A percentile compares a stretch with the other conserved stretches of the same genome.
Conservation (phyloP, 176 grass and related monocot genomes). For the Oryza meyeriana region DNA sequence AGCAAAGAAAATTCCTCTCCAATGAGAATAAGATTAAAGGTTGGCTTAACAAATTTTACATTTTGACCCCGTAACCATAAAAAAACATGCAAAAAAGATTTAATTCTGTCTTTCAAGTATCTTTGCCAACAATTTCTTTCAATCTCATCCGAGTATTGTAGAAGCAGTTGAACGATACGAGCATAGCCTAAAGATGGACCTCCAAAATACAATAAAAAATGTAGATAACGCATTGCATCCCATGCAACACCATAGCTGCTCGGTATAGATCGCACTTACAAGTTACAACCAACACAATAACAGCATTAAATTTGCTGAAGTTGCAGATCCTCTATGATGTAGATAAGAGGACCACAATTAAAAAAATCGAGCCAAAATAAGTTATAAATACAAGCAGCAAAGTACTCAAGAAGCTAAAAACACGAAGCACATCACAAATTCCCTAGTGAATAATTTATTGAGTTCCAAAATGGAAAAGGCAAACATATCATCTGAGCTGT, state of each 20-base stretch:
- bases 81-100: not conserved
- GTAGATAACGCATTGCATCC: too few relatives aligned
- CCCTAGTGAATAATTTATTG: not conserved
- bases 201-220: too few relatives aligned
- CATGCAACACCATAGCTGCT: not conserved
- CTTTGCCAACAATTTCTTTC: not conserved
- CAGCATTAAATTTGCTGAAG: not conserved
- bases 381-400: not conserved
- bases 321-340: not conserved
- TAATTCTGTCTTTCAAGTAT: not conserved
- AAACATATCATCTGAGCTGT: not conserved
- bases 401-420: not conserved
- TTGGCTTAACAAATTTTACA: not conserved
- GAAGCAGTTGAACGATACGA: not conserved
- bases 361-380: not conserved
- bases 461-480: not conserved
- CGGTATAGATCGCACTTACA: not conserved
- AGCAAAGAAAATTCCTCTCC: not conserved
- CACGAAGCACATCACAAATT: not conserved
- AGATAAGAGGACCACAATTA: not conserved
- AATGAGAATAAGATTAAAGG: not conserved
- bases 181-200: not conserved
- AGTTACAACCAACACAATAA: not conserved
- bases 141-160: not conserved
- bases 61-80: not conserved